Evolutionary conservation across 306 rosid genomes (phyloP).

Genomic region (Ziziphus jujuba): DNA sequence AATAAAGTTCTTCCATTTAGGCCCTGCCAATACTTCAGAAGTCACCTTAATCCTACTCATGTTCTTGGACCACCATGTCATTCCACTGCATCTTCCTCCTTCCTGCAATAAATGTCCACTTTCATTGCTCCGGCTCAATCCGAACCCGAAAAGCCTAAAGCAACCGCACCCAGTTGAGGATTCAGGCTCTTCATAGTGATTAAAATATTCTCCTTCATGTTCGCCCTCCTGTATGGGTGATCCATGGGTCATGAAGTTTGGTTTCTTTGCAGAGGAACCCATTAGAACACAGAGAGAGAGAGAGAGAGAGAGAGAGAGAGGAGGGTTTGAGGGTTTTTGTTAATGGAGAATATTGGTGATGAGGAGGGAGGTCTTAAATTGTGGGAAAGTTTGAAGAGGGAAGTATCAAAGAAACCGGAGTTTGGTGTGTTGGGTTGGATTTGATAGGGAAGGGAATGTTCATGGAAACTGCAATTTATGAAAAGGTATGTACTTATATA

Average conservation of each 20-base stretch:
- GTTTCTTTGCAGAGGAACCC: slow-evolving; percentile 38
- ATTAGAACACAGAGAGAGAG: slow-evolving; percentile 14
- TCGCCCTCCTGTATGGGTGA: slow-evolving; percentile 28
- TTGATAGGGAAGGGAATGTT: too few species aligned
- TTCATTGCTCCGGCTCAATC: slow-evolving; percentile 26
- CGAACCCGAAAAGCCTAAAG: slow-evolving; percentile 30
- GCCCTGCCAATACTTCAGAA: slow-evolving; percentile 65
- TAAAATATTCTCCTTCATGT: slow-evolving; percentile 13
- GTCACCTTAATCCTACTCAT: slow-evolving; percentile 47
- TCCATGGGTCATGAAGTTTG: background rate
- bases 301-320: background rate
- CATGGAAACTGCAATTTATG: too few species aligned
- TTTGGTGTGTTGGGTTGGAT: too few species aligned
- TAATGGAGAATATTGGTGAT: background rate
- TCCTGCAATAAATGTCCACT: slow-evolving; percentile 19
- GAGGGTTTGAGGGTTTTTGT: too few species aligned
- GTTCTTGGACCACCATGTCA: slow-evolving; percentile 45
- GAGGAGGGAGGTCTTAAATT: background rate
- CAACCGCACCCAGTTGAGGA: slow-evolving; percentile 44
- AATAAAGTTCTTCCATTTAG: slow-evolving; percentile 71
- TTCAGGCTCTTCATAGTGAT: slow-evolving; percentile 28
- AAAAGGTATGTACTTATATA: too few species aligned
- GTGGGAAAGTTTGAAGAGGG: background rate
- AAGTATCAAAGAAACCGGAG: background rate
- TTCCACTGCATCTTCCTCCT: slow-evolving; percentile 13